phyloP scores from a whole-genome alignment of 495 filamentous ascomycete species.

The Aspergillus hancockii region DNA sequence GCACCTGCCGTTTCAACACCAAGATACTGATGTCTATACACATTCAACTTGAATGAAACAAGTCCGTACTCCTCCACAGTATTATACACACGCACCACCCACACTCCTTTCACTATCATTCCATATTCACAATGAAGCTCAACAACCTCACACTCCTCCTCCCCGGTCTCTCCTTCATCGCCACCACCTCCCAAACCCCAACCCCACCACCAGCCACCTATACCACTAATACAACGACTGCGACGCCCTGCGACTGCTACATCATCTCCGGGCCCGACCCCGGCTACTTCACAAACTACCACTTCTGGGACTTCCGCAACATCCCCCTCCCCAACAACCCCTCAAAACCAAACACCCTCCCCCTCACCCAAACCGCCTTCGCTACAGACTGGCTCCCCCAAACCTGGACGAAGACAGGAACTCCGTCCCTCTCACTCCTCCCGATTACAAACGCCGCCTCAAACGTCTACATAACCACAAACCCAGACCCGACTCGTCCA shows the following conservation, averaged over 20 bases:
- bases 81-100: too few species aligned
- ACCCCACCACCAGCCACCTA: background rate
- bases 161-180: slow-evolving; percentile 7
- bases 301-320: slow-evolving; percentile 67
- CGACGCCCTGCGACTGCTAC: slow-evolving; percentile 39
- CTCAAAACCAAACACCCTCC: slow-evolving; percentile 26
- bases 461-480: slow-evolving; percentile 64
- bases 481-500: slow-evolving; percentile 20
- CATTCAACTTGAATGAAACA: too few species aligned
- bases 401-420: slow-evolving; percentile 52
- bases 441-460: slow-evolving; percentile 62
- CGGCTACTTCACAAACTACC: slow-evolving; percentile 63
- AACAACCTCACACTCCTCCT: background rate
- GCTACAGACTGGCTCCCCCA: slow-evolving; percentile 58
- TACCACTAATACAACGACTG: background rate
- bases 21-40: too few species aligned
- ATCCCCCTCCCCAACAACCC: slow-evolving; percentile 27
- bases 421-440: slow-evolving; percentile 25
- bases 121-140: background rate
- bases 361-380: slow-evolving; percentile 35
- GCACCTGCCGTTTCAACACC: too few species aligned
- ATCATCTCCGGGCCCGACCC: slow-evolving; percentile 37
- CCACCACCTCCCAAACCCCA: slow-evolving; percentile 5
- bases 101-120: background rate
- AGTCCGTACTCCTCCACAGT: too few species aligned